phyloP scores from a whole-genome alignment of 2,329 filamentous ascomycete genomes.

The Pseudocercospora pini-densiflorae region DNA sequence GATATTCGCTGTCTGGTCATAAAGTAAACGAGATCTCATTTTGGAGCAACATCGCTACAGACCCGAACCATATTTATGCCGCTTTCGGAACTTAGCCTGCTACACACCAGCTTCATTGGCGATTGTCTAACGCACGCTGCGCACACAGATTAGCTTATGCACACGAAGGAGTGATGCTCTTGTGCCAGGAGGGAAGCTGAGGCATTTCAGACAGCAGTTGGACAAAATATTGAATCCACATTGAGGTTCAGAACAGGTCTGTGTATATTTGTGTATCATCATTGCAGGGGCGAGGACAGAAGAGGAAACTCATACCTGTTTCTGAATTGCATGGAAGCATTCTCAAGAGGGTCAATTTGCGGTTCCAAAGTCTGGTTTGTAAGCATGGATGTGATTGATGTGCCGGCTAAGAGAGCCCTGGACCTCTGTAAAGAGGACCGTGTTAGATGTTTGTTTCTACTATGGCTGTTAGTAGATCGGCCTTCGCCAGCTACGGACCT shows the following conservation, averaged over 20 bases:
- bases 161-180: background rate
- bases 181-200: background rate
- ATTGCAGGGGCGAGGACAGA: slow-evolving; percentile 18
- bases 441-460: background rate
- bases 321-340: background rate
- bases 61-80: background rate
- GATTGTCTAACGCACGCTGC: background rate
- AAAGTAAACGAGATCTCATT: background rate
- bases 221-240: slow-evolving; percentile 39
- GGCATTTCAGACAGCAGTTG: slow-evolving; percentile 42
- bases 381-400: background rate
- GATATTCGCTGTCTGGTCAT: background rate
- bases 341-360: background rate
- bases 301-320: slow-evolving; percentile 20
- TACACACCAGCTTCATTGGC: background rate
- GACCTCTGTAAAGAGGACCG: background rate
- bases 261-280: slow-evolving; percentile 39
- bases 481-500: slow-evolving; percentile 9
- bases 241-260: slow-evolving; percentile 40
- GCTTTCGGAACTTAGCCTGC: background rate
- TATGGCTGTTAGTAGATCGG: background rate
- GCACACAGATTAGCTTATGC: background rate
- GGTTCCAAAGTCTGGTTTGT: background rate
- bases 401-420: background rate
- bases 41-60: too few species aligned